These are phyloP conservation scores for Pholiota molesta DNA, from an alignment of 768 basidiomycete species.

Conservation along the genomic window DNA sequence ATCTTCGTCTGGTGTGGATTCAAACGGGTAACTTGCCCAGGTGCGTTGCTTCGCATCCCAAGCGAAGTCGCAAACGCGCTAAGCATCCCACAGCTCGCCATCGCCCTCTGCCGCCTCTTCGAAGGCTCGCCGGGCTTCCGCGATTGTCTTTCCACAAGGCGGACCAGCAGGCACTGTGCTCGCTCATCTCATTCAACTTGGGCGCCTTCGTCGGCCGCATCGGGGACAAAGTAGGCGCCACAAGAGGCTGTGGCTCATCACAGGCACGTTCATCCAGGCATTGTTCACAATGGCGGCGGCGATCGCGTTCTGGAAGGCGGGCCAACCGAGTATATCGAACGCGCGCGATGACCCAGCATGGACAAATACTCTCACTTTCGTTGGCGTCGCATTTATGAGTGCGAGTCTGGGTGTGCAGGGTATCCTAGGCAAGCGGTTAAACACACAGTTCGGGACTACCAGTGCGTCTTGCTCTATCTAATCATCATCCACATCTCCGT, in stretches of 20 bases:
- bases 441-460: constrained; percentile 79
- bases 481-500: background rate
- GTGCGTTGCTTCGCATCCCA: constrained; percentile 30
- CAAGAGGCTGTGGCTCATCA: constrained; percentile 74
- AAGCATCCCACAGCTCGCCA: constrained; percentile 53
- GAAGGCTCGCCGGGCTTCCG: constrained; percentile 45
- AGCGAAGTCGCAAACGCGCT: background rate
- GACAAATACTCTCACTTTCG: constrained; percentile 67
- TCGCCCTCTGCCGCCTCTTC: constrained; percentile 85
- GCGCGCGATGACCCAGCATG: constrained; percentile 68
- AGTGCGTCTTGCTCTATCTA: constrained; percentile 45
- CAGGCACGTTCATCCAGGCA: constrained; percentile 74
- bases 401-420: constrained; percentile 85
- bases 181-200: constrained; percentile 73
- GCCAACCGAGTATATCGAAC: constrained; percentile 54
- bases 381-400: constrained; percentile 78
- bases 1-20: constrained; percentile 67
- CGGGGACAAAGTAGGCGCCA: constrained; percentile 83
- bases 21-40: constrained; percentile 77
- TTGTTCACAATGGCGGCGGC: constrained; percentile 77
- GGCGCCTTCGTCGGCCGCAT: constrained; percentile 81
- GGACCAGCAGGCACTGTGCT: constrained; percentile 83
- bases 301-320: constrained; percentile 71
- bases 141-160: constrained; percentile 72
- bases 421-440: constrained; percentile 79